Conservation (phyloP, 768 basidiomycete genomes). For the button mushroom (Agaricus bisporus) region DNA sequence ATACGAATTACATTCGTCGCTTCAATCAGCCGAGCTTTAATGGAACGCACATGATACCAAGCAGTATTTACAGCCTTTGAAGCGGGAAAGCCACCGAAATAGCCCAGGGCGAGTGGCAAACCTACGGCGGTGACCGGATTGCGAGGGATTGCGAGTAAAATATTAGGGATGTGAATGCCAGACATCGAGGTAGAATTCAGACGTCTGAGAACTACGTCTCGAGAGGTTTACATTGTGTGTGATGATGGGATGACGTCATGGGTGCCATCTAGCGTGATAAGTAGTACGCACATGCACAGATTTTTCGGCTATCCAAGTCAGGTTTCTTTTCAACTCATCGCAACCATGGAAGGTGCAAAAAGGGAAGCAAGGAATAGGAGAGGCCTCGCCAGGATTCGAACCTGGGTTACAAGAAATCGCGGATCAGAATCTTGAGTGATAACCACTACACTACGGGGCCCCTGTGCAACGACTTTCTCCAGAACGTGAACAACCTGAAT, state of each 20-base stretch:
- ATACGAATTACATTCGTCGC: neutral
- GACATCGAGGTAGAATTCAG: constrained; percentile 19
- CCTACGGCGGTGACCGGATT: constrained; percentile 54
- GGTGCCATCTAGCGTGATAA: no score
- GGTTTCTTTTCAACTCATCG: no score
- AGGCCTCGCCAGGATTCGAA: constrained; percentile 32
- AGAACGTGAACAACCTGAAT: neutral
- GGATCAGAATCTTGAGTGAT: constrained; percentile 30
- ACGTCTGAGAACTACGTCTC: neutral
- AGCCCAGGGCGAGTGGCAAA: constrained; percentile 51
- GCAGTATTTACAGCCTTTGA: constrained; percentile 38
- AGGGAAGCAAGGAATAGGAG: constrained; percentile 12
- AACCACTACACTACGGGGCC: constrained; percentile 31
- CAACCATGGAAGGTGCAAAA: neutral
- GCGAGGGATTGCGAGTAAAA: constrained; percentile 48
- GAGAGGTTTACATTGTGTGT: no score
- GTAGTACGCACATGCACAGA: no score
- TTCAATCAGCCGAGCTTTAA: neutral
- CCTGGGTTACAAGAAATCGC: constrained; percentile 30
- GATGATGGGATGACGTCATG: constrained; percentile 16
- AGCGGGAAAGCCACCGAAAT: constrained; percentile 43
- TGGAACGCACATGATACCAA: constrained; percentile 49
- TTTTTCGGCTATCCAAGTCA: no score
- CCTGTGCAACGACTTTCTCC: neutral
- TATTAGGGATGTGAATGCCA: constrained; percentile 35